A percentile compares a stretch with the other conserved stretches of the same genome.
Evolutionary conservation across 2,329 filamentous ascomycete genomes (phyloP).

Genomic region (Aspergillus pseudoglaucus): DNA sequence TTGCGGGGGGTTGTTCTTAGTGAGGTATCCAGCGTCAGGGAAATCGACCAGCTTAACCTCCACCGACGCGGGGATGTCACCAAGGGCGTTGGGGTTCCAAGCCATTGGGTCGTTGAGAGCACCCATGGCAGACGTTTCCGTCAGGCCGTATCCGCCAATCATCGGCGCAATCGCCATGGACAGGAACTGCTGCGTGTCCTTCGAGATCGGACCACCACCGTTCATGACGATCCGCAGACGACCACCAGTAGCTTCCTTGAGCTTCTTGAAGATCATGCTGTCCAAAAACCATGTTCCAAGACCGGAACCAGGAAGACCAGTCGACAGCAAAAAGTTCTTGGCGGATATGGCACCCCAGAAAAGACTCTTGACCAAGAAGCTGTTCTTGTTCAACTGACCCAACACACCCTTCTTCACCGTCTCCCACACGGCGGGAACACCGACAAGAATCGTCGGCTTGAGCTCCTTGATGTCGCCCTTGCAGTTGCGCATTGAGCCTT

Average conservation of each 20-base stretch:
- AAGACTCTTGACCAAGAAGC: conserved; percentile 63
- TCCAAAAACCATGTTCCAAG: conserved; percentile 64
- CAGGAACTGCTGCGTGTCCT: conserved; percentile 82
- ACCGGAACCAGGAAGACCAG: conserved; percentile 43
- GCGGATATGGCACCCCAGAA: conserved; percentile 65
- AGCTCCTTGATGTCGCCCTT: conserved; percentile 91
- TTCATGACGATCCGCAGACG: conserved; percentile 86
- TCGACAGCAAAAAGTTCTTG: conserved; percentile 54
- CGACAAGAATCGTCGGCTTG: conserved; percentile 80
- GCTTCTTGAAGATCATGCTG: conserved; percentile 79
- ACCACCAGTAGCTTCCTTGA: conserved; percentile 85
- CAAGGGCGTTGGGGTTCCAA: conserved; percentile 71
- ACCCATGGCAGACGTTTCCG: conserved; percentile 72
- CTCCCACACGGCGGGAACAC: conserved; percentile 96
- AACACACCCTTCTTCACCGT: conserved; percentile 93
- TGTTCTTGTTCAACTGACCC: conserved; percentile 65
- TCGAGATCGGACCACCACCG: conserved; percentile 83
- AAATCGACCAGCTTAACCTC: conserved; percentile 92
- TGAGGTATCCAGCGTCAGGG: conserved; percentile 77
- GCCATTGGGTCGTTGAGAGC: conserved; percentile 64
- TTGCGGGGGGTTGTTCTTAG: conserved; percentile 69
- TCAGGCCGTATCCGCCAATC: conserved; percentile 89
- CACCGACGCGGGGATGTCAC: conserved; percentile 67
- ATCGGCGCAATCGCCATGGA: conserved; percentile 90
- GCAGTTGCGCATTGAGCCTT: conserved; percentile 80